These are phyloP conservation scores for Pseudophaeomoniella oleicola DNA, from an alignment of 2,329 filamentous ascomycete species.

Conservation along the genomic window DNA sequence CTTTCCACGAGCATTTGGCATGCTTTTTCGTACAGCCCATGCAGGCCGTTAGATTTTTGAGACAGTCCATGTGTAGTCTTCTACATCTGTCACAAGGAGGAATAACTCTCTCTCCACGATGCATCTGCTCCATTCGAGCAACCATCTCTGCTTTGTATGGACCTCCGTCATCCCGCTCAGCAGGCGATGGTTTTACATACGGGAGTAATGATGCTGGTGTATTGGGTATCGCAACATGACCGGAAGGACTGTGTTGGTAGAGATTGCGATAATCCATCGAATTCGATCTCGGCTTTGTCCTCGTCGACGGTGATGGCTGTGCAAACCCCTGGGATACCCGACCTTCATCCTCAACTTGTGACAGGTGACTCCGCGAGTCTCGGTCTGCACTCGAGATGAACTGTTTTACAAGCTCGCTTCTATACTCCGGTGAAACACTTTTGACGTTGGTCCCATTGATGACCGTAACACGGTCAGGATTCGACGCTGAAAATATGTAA, in stretches of 20 bases:
- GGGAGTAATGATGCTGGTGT: constrained; percentile 39
- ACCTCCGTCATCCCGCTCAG: constrained; percentile 41
- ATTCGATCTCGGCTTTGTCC: constrained; percentile 6
- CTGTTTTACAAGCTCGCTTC: constrained; percentile 46
- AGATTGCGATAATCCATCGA: constrained; percentile 7
- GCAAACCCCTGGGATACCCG: constrained; percentile 7
- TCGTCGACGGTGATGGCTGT: constrained; percentile 5
- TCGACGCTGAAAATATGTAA: constrained; percentile 22
- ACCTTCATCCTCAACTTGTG: constrained; percentile 8
- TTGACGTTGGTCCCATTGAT: constrained; percentile 32
- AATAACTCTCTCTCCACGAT: constrained; percentile 58
- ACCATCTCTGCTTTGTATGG: constrained; percentile 53
- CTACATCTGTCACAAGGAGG: constrained; percentile 77
- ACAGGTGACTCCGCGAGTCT: constrained; percentile 17
- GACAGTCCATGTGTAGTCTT: constrained; percentile 62
- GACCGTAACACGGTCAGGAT: constrained; percentile 30
- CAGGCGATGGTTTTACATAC: constrained; percentile 27
- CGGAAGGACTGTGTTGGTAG: constrained; percentile 25
- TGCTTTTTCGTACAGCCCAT: constrained; percentile 83
- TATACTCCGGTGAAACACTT: constrained; percentile 40
- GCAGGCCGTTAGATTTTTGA: constrained; percentile 77
- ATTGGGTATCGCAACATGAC: constrained; percentile 38
- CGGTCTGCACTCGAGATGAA: constrained; percentile 47
- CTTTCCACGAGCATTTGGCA: constrained; percentile 74
- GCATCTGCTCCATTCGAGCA: constrained; percentile 58